Percentiles rank a stretch among this genome's conserved stretches.
These are phyloP conservation scores for Croton setiger DNA, from an alignment of 441 rosid genomes.

Conservation along the genomic window DNA sequence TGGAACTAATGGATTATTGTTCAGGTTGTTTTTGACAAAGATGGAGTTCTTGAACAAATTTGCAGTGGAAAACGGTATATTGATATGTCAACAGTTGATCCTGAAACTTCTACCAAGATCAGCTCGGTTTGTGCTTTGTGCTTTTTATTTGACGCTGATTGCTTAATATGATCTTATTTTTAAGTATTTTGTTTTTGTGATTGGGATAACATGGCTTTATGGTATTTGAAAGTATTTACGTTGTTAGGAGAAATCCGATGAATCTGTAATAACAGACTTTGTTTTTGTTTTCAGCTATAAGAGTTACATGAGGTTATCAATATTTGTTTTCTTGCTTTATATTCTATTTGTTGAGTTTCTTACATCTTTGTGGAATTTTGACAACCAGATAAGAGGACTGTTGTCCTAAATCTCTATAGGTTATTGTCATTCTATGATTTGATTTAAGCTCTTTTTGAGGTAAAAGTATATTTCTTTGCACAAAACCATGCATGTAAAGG, in stretches of 20 bases:
- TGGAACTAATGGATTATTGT: constrained; percentile 16
- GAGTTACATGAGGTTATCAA: neutral
- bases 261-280: neutral
- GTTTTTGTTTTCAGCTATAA: neutral
- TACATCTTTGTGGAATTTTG: neutral
- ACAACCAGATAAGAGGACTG: neutral
- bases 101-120: constrained; percentile 80
- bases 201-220: neutral
- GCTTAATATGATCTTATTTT: neutral
- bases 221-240: neutral
- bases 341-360: neutral
- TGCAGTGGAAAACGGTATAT: constrained; percentile 76
- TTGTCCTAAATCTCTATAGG: neutral
- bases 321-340: neutral
- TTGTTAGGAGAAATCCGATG: neutral
- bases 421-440: neutral
- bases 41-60: constrained; percentile 75
- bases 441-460: neutral
- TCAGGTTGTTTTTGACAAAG: constrained; percentile 88
- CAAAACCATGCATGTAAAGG: neutral
- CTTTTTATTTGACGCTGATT: neutral
- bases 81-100: constrained; percentile 96
- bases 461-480: neutral
- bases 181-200: neutral
- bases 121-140: constrained; percentile 41